phyloP scores from a whole-genome alignment of 257 asterid species.

The Solanum etuberosum region DNA sequence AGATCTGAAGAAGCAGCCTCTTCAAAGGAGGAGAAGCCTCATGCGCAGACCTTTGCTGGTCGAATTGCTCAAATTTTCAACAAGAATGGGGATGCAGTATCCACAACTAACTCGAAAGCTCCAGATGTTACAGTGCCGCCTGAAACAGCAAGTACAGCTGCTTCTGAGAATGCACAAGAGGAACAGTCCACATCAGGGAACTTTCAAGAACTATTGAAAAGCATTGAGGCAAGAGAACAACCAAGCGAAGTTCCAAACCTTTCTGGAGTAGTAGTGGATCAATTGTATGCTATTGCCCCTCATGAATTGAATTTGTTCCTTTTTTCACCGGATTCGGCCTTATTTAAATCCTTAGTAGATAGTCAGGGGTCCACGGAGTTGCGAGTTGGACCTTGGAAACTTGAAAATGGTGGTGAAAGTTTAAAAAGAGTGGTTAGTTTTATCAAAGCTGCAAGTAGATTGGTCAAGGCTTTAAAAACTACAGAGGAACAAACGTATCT shows the following conservation, averaged over 20 bases:
- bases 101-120: constrained; percentile 31
- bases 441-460: constrained; percentile 70
- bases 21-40: constrained; percentile 47
- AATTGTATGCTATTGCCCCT: constrained; percentile 48
- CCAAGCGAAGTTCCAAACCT: constrained; percentile 61
- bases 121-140: constrained; percentile 39
- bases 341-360: constrained; percentile 46
- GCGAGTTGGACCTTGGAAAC: constrained; percentile 72
- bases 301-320: constrained; percentile 56
- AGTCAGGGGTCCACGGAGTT: constrained; percentile 67
- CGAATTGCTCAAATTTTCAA: constrained; percentile 79
- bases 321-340: constrained; percentile 64
- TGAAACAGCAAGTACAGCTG: constrained; percentile 29
- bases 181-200: constrained; percentile 35
- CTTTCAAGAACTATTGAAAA: constrained; percentile 63
- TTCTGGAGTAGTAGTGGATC: constrained; percentile 70
- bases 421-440: constrained; percentile 49
- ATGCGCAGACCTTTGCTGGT: constrained; percentile 55
- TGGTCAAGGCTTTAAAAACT: constrained; percentile 77
- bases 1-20: constrained; percentile 50
- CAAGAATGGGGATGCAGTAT: constrained; percentile 43
- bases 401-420: constrained; percentile 50
- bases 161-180: constrained; percentile 23
- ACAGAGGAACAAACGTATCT: constrained; percentile 79
- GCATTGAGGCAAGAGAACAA: constrained; percentile 49